phyloP scores from a whole-genome alignment of 1,284 basidiomycete genomes.

The Leccinum huronense region DNA sequence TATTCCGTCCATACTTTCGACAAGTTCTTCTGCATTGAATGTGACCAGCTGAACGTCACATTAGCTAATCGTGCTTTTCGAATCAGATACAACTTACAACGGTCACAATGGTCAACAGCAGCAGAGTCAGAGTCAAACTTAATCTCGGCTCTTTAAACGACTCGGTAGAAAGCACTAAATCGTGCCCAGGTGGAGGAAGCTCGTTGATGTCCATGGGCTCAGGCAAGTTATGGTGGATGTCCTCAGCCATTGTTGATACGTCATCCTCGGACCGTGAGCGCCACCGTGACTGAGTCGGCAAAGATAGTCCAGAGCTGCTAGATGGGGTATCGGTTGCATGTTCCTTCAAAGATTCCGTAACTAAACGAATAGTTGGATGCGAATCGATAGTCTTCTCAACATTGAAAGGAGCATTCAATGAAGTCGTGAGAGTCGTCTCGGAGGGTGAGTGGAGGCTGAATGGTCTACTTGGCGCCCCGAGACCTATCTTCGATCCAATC shows the following conservation, averaged over 20 bases:
- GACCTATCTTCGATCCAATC: conserved; percentile 14
- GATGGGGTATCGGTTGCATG: not conserved
- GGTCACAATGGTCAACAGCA: conserved; percentile 61
- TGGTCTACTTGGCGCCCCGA: conserved; percentile 12
- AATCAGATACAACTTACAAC: conserved; percentile 45
- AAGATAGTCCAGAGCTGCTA: conserved; percentile 5
- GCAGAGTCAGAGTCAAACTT: conserved; percentile 58
- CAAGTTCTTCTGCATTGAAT: conserved; percentile 84
- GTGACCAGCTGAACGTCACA: conserved; percentile 54
- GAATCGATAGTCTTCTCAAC: conserved; percentile 13
- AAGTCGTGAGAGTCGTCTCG: conserved; percentile 27
- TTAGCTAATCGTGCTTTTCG: conserved; percentile 11
- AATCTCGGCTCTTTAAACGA: conserved; percentile 50
- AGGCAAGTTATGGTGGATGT: conserved; percentile 10
- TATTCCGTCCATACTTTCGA: conserved; percentile 74
- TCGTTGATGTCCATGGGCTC: conserved; percentile 25
- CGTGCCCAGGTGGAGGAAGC: conserved; percentile 22
- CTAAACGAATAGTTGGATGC: conserved; percentile 27
- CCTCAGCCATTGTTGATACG: conserved; percentile 9
- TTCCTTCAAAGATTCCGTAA: conserved; percentile 17
- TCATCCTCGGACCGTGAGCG: conserved; percentile 23
- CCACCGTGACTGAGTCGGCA: conserved; percentile 12
- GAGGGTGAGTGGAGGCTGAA: conserved; percentile 26
- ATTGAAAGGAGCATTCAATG: conserved; percentile 11
- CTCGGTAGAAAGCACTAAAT: conserved; percentile 19